A percentile compares a stretch with the other conserved stretches of the same genome.
These are phyloP conservation scores for Isatis tinctoria DNA, from an alignment of 345 rosid genomes.

Conservation along the genomic window DNA sequence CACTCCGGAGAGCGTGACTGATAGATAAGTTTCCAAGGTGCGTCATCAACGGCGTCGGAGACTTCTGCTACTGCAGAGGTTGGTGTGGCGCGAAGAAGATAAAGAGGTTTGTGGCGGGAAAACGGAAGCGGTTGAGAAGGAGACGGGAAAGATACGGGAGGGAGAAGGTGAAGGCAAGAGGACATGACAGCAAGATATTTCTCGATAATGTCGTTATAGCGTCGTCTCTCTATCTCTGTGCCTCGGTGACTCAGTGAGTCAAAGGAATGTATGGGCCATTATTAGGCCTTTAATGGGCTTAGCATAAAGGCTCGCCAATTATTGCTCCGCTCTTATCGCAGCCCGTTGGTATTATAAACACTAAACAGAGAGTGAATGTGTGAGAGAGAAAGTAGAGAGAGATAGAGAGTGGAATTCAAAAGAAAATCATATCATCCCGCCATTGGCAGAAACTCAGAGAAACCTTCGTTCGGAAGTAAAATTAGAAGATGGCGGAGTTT, in stretches of 20 bases:
- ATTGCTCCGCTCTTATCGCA: not conserved
- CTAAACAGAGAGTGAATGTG: not conserved
- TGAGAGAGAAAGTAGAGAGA: not conserved
- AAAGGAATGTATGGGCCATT: not conserved
- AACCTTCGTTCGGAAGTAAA: conserved; percentile 8
- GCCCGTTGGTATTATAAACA: not conserved
- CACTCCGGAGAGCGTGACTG: conserved; percentile 35
- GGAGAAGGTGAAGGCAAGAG: conserved; percentile 16
- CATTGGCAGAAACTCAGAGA: conserved; percentile 33
- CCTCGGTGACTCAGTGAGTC: not conserved
- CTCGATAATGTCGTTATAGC: not conserved
- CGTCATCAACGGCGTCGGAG: conserved; percentile 1
- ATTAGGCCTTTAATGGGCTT: conserved; percentile 15
- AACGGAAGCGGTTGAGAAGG: conserved; percentile 9
- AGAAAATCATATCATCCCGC: conserved; percentile 42
- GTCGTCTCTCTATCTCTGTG: not conserved
- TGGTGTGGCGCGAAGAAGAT: conserved; percentile 23
- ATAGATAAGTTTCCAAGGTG: conserved; percentile 22
- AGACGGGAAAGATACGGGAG: conserved; percentile 13
- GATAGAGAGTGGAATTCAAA: conserved; percentile 16
- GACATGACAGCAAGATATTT: conserved; percentile 17
- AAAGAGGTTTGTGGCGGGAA: conserved; percentile 24
- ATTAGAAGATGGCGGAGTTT: conserved; percentile 40
- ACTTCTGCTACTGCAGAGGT: conserved; percentile 1
- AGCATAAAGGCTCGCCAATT: not conserved